Base-by-base conservation (phyloP, 768 basidiomycete species). In the Pleurotus eryngii region DNA sequence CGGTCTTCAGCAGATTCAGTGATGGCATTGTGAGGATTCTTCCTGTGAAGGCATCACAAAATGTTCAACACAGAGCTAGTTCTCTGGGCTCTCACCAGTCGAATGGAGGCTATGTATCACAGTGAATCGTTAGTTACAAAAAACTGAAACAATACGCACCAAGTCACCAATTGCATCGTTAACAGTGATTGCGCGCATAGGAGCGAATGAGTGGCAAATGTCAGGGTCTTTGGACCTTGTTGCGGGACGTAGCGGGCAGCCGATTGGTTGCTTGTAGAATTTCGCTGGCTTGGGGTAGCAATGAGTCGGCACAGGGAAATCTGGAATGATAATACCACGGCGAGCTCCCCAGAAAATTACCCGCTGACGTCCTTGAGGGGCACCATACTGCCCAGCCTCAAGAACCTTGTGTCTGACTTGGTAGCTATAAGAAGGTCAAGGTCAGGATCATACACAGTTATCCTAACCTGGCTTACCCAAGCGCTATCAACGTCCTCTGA, bases 311-410 rank as follows among this genome's bases (percentile, higher is more conserved):
- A 83, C 64, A 0, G 89, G 89, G 63, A 83, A 86, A 8, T 80
- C 70, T 0, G 89, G 89, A 14, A 89, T 66, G 17, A 76, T 64
- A 2, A 82, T 54, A 26, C 83, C 86, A 6, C 78, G 77, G 53
- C 77, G 81, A 4, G 87, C 84, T 22, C 80, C 87, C 76, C 79
- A 80, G 65, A 91, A 84, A 46, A 92, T 87, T 11, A 90, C 78
- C 15, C 90, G 76, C 24, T 75, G 70, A 7, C 90, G 82, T 46
- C 76, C 73, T 70, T 92, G 90, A 15, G 90, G 88, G 18, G 81
- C 78, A 24, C 90, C 90, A 68, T 90, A 90, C 37, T 84, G 83
- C 0, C 78, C 83, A 20, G 89, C 85, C 63, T 92, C 86, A 0
- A 90, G 72, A 14, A 86, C 70, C n/a, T 78, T 81, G 68, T 80